Conservation (phyloP, 2,329 filamentous ascomycete species). For the Nemania bipapillata region DNA sequence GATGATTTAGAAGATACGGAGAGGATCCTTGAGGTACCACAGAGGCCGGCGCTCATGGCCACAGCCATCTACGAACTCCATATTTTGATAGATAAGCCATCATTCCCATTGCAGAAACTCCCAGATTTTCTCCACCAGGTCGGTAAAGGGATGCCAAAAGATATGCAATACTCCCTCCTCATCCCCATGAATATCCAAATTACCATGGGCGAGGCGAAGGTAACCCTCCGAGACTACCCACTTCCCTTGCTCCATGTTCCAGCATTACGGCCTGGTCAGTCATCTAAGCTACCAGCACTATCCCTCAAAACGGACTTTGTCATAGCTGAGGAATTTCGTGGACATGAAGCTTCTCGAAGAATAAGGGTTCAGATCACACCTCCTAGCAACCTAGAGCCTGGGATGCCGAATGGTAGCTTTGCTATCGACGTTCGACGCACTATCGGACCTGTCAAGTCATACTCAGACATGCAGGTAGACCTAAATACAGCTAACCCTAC, state of each 20-base stretch:
- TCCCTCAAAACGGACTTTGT: conserved; percentile 92
- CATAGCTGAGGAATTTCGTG: conserved; percentile 90
- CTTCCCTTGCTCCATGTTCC: conserved; percentile 92
- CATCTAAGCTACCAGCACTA: conserved; percentile 80
- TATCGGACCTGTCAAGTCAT: conserved; percentile 94
- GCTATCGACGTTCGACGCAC: conserved; percentile 88
- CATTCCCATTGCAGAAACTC: conserved; percentile 83
- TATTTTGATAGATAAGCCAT: conserved; percentile 88
- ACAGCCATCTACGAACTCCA: conserved; percentile 85
- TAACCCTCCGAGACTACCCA: conserved; percentile 92
- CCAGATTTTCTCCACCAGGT: conserved; percentile 86
- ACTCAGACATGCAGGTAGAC: conserved; percentile 89
- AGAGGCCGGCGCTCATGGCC: conserved; percentile 84
- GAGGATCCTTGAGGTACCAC: conserved; percentile 84
- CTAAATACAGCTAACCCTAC: conserved; percentile 94
- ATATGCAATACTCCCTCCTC: conserved; percentile 89
- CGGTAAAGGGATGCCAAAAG: conserved; percentile 94
- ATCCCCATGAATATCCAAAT: conserved; percentile 90
- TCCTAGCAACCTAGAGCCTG: conserved; percentile 68
- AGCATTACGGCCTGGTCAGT: conserved; percentile 80
- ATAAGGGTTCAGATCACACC: conserved; percentile 88
- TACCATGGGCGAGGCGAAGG: conserved; percentile 86
- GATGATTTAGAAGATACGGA: conserved; percentile 86
- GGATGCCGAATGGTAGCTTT: conserved; percentile 72
- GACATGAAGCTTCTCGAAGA: conserved; percentile 79